Base-by-base conservation (phyloP, 2,329 filamentous ascomycete genomes). In the Capronia coronata region DNA sequence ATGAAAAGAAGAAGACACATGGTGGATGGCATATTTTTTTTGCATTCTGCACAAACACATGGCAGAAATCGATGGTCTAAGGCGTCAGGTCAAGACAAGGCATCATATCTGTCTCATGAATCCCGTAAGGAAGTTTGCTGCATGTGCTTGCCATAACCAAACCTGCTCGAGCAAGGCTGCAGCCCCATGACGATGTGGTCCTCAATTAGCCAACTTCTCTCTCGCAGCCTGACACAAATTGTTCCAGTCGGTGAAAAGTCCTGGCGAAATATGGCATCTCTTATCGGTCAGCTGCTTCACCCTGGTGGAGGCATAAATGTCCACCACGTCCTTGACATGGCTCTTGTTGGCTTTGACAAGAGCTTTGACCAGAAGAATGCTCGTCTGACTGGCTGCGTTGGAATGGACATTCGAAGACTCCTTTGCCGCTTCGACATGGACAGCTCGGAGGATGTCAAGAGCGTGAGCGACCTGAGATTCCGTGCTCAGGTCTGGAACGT, bases 161-260 rank as follows among this genome's bases (percentile, higher is more conserved):
- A n/a, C n/a, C n/a, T n/a, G n/a, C n/a, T n/a, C 16, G 6, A 5
- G 5, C 14, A 8, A 9, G 7, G 34, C 14, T 37, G 34, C 6
- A 3, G 18, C 34, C 11, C 7, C 6, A 3, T 37, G 34, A 18
- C 18, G 16, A 4, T 37, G 7, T 13, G 14, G 14, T 34, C 14
- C 34, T 37, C 34, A 37, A 41, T 18, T 30, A 11, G 46, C 47
- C 29, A 52, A 35, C 42, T 46, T 55, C 19, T 49, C 51, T 32
- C 43, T 35, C 6, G 39, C 46, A 39, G 27, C 54, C 45, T 54
- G 54, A 62, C 76, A 82, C 85, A 85, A 89, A 62, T 87, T 86
- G 56, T 82, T 74, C 83, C 83, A 88, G 54, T 87, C 83, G 1
- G 74, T 73, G 59, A 87, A 86, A 66, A 88, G 84, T 0, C 73